A percentile compares a stretch with the other conserved stretches of the same genome.
These are phyloP conservation scores for Ulota crispa DNA, from an alignment of 225 moss, liverwort and hornwort species.

Conservation along the genomic window DNA sequence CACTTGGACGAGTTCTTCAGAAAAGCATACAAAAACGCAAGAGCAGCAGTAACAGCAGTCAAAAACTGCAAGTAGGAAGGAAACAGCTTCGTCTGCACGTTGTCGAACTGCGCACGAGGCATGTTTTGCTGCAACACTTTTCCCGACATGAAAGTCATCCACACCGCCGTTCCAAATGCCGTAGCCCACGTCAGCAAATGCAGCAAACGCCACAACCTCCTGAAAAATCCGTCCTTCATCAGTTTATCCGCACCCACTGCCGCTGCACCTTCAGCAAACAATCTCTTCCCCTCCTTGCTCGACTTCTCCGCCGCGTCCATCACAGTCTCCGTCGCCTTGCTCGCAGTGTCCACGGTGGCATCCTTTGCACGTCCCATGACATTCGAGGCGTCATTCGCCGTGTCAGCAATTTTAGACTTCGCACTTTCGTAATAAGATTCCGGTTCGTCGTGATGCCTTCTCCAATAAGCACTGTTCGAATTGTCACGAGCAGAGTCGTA, in stretches of 20 bases:
- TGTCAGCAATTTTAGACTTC: not conserved
- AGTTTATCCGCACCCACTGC: slow-evolving; percentile 27
- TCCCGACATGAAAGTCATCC: slow-evolving; percentile 87
- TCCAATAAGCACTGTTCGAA: slow-evolving; percentile 7
- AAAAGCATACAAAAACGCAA: slow-evolving; percentile 47
- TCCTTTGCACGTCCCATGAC: not conserved
- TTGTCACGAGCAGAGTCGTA: slow-evolving; percentile 30
- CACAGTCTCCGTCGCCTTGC: slow-evolving; percentile 13
- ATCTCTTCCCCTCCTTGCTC: slow-evolving; percentile 16
- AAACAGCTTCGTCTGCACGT: slow-evolving; percentile 72
- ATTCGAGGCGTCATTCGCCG: not conserved
- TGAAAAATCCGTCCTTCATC: slow-evolving; percentile 37
- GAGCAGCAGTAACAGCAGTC: slow-evolving; percentile 38
- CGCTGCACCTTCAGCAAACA: slow-evolving; percentile 16
- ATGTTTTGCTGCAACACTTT: slow-evolving; percentile 54
- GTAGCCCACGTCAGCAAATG: slow-evolving; percentile 63
- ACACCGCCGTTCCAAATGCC: slow-evolving; percentile 59
- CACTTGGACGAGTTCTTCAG: slow-evolving; percentile 38
- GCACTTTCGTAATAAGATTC: slow-evolving; percentile 31
- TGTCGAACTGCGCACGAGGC: slow-evolving; percentile 66
- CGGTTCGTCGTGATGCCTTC: slow-evolving; percentile 33
- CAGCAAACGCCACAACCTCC: slow-evolving; percentile 39
- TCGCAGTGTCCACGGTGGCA: slow-evolving; percentile 21
- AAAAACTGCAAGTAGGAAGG: slow-evolving; percentile 60
- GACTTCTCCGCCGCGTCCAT: slow-evolving; percentile 19